A percentile compares a stretch with the other conserved stretches of the same genome.
Conservation (phyloP, 352 stramenopile species). For the Hyaloperonospora brassicae region DNA sequence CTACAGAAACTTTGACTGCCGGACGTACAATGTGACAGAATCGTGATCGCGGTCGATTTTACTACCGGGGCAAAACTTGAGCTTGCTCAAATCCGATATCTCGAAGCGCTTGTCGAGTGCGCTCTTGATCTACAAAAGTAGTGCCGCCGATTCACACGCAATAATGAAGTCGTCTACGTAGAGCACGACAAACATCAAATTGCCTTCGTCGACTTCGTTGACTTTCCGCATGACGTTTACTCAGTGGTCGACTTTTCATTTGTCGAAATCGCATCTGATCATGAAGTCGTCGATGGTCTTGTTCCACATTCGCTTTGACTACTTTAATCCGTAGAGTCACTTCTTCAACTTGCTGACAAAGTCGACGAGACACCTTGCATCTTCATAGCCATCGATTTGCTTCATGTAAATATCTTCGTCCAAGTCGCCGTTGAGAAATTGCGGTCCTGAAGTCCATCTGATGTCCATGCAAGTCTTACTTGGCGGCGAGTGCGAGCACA, state of each 20-base stretch:
- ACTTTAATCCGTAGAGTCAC: not conserved
- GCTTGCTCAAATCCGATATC: not conserved
- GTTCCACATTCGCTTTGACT: not conserved
- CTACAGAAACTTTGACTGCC: not conserved
- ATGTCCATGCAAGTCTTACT: not conserved
- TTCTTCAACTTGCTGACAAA: slow-evolving; percentile 1
- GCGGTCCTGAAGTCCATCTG: not conserved
- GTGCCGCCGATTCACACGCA: not conserved
- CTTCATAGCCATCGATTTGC: not conserved
- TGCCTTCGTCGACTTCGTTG: not conserved
- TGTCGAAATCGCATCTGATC: not conserved
- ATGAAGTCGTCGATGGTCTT: slow-evolving; percentile 7
- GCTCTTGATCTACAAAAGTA: not conserved
- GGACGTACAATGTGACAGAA: not conserved
- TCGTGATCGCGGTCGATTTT: not conserved
- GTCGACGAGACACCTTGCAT: not conserved
- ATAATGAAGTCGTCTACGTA: not conserved
- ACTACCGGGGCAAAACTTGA: not conserved
- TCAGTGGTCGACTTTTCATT: slow-evolving; percentile 1
- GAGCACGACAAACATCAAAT: not conserved
- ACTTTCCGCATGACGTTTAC: not conserved
- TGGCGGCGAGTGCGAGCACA: not conserved
- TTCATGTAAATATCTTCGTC: slow-evolving; percentile 1
- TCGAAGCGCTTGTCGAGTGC: not conserved
- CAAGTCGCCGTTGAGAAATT: not conserved